Evolutionary conservation across 1,139 yeast genomes (phyloP), one percentile per base, ranked within the genome.

Genomic region (Magnusiomyces paraingens): DNA sequence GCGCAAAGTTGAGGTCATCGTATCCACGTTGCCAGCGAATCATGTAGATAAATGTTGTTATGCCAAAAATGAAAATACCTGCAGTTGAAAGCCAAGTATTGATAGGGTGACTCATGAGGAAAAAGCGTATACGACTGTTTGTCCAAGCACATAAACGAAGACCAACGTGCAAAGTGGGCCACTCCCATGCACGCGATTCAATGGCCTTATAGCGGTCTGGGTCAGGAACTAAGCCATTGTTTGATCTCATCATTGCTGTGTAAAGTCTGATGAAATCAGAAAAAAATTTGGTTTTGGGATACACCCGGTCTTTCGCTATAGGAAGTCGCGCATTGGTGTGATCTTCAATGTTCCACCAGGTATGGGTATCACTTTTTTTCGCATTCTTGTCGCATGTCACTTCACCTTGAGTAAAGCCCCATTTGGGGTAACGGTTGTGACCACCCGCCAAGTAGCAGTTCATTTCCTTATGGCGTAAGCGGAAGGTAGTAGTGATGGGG

Each of bases 341-440:
- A 66, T 81, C 78, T 73, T 94, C 99, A 66, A 94, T 78, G 71
- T 91, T 93, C 98, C 99, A 94, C 97, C 97, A 93, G 35, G 97
- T 89, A 73, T 94, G 80, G 76, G 88, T 89, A 71, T 94, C 98
- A 69, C 94, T 85, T 55, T 71, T 77, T 70, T 86, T 83, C 49
- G 95, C 86, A 63, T 78, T 78, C 63, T 82, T 84, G 68, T 82
- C 75, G 73, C 99, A 94, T 4, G 84, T 85, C 61, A 93, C 94
- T 74, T 94, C 99, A 64, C 95, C 93, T 75, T 94, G 99, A 72
- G 94, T 84, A 81, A 89, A 94, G 59, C 99, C 99, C 99, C 99
- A 94, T 54, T 82, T 89, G 47, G 99, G 99, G 62, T 90, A 79
- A 52, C 78, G 71, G 62, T 75, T 74, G 58, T 96, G 96, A 49